Conservation (phyloP, 2,329 filamentous ascomycete species). For the Catunica adiposa region DNA sequence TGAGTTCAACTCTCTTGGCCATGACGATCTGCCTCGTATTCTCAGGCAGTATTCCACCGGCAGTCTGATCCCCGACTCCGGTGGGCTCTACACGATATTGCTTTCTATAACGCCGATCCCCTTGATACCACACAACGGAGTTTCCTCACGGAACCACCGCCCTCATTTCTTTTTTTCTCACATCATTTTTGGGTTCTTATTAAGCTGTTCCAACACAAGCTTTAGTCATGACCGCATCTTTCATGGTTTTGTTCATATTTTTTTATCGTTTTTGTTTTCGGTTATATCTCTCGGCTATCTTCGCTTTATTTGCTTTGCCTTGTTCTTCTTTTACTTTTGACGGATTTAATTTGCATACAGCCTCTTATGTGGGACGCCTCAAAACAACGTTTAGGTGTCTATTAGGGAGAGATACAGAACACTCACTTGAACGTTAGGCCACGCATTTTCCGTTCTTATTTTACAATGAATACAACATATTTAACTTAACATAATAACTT, state of each 20-base stretch:
- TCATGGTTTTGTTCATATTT: not conserved
- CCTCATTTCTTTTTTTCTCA: conserved; percentile 2
- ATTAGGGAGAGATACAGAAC: conserved; percentile 15
- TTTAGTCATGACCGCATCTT: conserved; percentile 8
- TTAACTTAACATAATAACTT: not conserved
- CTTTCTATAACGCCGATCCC: not conserved
- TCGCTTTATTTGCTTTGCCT: not conserved
- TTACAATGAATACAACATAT: not conserved
- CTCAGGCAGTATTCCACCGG: not conserved
- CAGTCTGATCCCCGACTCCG: not conserved
- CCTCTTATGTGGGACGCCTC: conserved; percentile 9
- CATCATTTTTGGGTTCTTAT: conserved; percentile 6
- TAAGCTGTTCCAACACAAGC: conserved; percentile 14
- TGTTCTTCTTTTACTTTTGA: not conserved
- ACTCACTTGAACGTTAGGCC: conserved; percentile 13
- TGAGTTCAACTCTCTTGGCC: conserved; percentile 11
- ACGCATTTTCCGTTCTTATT: not conserved
- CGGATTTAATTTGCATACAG: not conserved
- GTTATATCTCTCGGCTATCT: not conserved
- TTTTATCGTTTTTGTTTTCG: conserved; percentile 5
- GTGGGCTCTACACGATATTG: not conserved
- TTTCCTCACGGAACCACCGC: not conserved
- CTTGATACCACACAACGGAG: not conserved
- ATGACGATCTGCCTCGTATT: not conserved
- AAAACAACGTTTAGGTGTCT: conserved; percentile 13